A percentile compares a stretch with the other conserved stretches of the same genome.
Conservation (phyloP, 345 rosid genomes). For the Anastatica hierochuntica region DNA sequence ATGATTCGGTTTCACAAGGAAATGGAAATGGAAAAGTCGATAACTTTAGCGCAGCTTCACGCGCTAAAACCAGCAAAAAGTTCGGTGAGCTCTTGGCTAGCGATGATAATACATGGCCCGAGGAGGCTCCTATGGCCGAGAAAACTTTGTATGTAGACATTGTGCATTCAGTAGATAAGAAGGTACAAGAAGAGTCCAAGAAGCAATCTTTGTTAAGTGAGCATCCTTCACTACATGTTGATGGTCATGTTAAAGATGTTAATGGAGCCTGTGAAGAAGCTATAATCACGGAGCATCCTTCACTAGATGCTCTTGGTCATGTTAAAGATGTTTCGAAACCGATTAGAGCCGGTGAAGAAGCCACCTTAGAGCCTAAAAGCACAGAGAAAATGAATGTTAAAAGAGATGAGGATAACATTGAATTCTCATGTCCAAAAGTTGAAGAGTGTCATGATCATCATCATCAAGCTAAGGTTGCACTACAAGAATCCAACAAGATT, state of each 20-base stretch:
- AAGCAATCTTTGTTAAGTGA: no score
- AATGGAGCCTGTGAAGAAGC: no score
- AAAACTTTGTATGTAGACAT: slow-evolving; percentile 73
- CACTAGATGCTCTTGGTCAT: no score
- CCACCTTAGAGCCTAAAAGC: slow-evolving; percentile 6
- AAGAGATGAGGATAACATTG: slow-evolving; percentile 10
- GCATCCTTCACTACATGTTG: slow-evolving; percentile 11
- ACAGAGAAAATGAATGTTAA: slow-evolving; percentile 13
- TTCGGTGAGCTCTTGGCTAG: slow-evolving; percentile 43
- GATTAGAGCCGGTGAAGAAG: slow-evolving; percentile 14
- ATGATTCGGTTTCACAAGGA: slow-evolving; percentile 24
- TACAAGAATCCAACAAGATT: slow-evolving; percentile 16
- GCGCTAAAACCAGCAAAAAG: slow-evolving; percentile 22
- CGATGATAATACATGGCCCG: slow-evolving; percentile 36
- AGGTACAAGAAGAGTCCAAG: slow-evolving; percentile 26
- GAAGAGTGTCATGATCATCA: slow-evolving; percentile 1
- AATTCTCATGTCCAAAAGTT: slow-evolving; percentile 14
- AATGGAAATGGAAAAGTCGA: slow-evolving; percentile 13
- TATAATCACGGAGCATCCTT: no score
- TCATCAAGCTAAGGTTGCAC: slow-evolving; percentile 4
- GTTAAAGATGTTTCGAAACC: no score
- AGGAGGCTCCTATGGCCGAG: slow-evolving; percentile 40
- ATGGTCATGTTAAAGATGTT: slow-evolving; percentile 18
- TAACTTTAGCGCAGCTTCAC: no score
- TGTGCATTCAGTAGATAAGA: slow-evolving; percentile 27